phyloP scores from a whole-genome alignment of 2,329 filamentous ascomycete genomes.

The Bipolaris sorokiniana region DNA sequence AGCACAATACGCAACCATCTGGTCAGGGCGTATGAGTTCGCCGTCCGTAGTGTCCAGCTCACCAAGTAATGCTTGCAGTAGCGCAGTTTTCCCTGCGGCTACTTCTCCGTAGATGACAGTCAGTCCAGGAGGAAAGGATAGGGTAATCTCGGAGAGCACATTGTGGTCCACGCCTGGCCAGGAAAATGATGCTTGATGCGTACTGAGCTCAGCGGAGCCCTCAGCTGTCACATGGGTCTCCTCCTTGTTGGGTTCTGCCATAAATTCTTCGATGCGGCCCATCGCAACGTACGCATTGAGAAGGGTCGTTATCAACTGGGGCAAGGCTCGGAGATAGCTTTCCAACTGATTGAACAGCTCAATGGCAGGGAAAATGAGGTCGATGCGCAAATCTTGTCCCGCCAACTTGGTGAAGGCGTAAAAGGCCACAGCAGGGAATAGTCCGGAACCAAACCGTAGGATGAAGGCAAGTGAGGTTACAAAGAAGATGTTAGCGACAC shows the following conservation, averaged over 20 bases:
- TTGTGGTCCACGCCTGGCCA: slow-evolving; percentile 73
- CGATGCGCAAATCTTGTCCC: slow-evolving; percentile 71
- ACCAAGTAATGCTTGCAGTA: slow-evolving; percentile 64
- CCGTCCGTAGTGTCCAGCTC: slow-evolving; percentile 63
- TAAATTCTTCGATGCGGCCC: slow-evolving; percentile 81
- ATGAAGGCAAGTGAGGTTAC: slow-evolving; percentile 68
- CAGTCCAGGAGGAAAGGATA: slow-evolving; percentile 63
- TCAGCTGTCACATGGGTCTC: slow-evolving; percentile 51
- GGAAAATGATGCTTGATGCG: slow-evolving; percentile 73
- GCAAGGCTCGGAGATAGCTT: slow-evolving; percentile 73
- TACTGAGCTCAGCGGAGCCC: slow-evolving; percentile 50
- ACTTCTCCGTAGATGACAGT: slow-evolving; percentile 69
- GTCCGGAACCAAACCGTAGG: slow-evolving; percentile 72
- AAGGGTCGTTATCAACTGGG: slow-evolving; percentile 74
- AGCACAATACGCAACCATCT: slow-evolving; percentile 67
- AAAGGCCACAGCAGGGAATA: slow-evolving; percentile 82
- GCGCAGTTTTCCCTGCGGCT: slow-evolving; percentile 67
- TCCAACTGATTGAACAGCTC: slow-evolving; percentile 81
- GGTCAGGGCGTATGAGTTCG: slow-evolving; percentile 59
- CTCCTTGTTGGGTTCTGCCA: slow-evolving; percentile 81
- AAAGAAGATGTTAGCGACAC: slow-evolving; percentile 69
- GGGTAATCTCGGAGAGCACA: slow-evolving; percentile 60
- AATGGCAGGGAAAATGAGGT: slow-evolving; percentile 85
- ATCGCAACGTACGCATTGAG: slow-evolving; percentile 86
- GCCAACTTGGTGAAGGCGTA: slow-evolving; percentile 79